Percentiles rank a stretch among this genome's conserved stretches.
phyloP scores from a whole-genome alignment of 2,329 filamentous ascomycete species.

The Fusarium acutatum region DNA sequence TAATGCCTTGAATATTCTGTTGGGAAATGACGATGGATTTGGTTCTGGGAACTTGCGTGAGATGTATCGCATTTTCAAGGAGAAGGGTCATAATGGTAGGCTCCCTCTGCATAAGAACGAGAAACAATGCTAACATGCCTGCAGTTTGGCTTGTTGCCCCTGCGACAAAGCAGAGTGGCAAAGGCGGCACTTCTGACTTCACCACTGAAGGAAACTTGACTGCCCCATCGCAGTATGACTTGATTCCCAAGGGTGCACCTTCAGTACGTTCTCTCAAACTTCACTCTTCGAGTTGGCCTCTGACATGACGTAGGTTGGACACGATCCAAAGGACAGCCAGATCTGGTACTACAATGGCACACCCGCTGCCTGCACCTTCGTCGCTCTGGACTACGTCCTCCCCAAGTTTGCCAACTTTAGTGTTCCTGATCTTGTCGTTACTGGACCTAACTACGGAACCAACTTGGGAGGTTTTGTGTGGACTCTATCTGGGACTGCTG shows the following conservation, averaged over 20 bases:
- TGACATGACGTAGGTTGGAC: conserved; percentile 47
- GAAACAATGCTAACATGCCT: accelerated
- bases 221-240: conserved; percentile 37
- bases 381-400: conserved; percentile 65
- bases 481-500: conserved; percentile 60
- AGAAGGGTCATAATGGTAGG: conserved; percentile 41
- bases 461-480: conserved; percentile 64
- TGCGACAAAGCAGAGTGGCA: conserved; percentile 43
- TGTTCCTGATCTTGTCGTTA: conserved; percentile 62
- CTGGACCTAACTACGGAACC: conserved; percentile 64
- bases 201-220: conserved; percentile 42
- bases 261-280: conserved; percentile 15
- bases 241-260: conserved; percentile 43
- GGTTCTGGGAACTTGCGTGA: conserved; percentile 44
- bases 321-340: conserved; percentile 59
- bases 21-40: conserved; percentile 46
- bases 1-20: conserved; percentile 42
- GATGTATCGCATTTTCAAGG: conserved; percentile 42
- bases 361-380: conserved; percentile 63
- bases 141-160: conserved; percentile 45
- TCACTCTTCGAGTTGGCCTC: accelerated
- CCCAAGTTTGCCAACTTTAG: conserved; percentile 57
- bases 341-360: conserved; percentile 71
- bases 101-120: accelerated
- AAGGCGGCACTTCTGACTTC: conserved; percentile 42